These are phyloP conservation scores for Phytophthora nicotianae DNA, from an alignment of 352 stramenopile species.

Conservation along the genomic window DNA sequence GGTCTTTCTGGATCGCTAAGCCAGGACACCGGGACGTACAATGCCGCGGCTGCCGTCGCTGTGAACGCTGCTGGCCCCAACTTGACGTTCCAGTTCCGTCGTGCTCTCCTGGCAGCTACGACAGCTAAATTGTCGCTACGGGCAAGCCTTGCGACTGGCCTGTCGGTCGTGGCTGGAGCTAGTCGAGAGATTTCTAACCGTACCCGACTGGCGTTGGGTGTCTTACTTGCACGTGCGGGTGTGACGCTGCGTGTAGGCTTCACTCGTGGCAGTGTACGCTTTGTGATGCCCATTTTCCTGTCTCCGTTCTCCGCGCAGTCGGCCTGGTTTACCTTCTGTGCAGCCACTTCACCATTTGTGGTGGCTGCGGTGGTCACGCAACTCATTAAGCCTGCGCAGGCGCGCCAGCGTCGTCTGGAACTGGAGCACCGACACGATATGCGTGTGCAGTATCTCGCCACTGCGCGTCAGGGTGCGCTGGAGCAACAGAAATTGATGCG, in stretches of 20 bases:
- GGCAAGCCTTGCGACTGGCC: slow-evolving; percentile 47
- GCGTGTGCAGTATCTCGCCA: slow-evolving; percentile 63
- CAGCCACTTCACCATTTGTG: slow-evolving; percentile 73
- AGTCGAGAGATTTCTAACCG: slow-evolving; percentile 66
- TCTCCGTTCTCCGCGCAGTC: slow-evolving; percentile 72
- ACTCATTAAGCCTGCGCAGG: slow-evolving; percentile 68
- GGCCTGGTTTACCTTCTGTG: slow-evolving; percentile 76
- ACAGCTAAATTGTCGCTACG: slow-evolving; percentile 61
- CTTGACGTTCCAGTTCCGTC: slow-evolving; percentile 63
- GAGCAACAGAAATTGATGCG: slow-evolving; percentile 82
- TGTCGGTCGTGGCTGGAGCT: slow-evolving; percentile 56
- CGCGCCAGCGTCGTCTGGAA: slow-evolving; percentile 59
- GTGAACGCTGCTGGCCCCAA: slow-evolving; percentile 56
- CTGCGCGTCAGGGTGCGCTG: slow-evolving; percentile 53
- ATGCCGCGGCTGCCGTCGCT: slow-evolving; percentile 49
- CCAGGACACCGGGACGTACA: slow-evolving; percentile 47
- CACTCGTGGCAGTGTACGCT: slow-evolving; percentile 79
- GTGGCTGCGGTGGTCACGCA: slow-evolving; percentile 69
- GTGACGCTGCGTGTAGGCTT: slow-evolving; percentile 76
- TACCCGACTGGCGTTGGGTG: slow-evolving; percentile 61
- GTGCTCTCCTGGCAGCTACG: slow-evolving; percentile 40
- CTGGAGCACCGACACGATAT: slow-evolving; percentile 49
- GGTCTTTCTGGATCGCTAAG: slow-evolving; percentile 71
- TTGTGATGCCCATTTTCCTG: slow-evolving; percentile 84
- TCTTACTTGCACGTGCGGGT: slow-evolving; percentile 56